Conservation (phyloP, 192 early-diverging fungal species). For the Coemansia furcata region DNA sequence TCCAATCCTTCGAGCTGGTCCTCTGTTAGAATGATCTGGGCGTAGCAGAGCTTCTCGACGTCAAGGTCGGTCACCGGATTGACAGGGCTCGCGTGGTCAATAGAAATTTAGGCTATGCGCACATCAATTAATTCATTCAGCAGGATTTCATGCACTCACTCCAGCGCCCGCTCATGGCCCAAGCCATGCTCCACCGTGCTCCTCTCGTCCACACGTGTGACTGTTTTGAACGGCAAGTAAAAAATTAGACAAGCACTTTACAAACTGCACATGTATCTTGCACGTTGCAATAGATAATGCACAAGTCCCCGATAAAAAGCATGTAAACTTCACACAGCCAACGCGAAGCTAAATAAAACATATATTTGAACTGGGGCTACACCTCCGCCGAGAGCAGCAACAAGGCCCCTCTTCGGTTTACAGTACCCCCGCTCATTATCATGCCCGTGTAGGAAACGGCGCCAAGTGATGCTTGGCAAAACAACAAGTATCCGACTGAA, state of each 20-base stretch:
- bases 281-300: too few relatives aligned
- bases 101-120: constrained; percentile 86
- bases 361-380: too few relatives aligned
- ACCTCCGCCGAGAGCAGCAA: background rate
- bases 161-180: constrained; percentile 67
- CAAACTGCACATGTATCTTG: too few relatives aligned
- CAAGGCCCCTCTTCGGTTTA: background rate
- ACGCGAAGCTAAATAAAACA: too few relatives aligned
- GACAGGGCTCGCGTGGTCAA: constrained; percentile 75
- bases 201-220: constrained; percentile 8
- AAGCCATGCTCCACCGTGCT: constrained; percentile 27
- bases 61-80: constrained; percentile 85
- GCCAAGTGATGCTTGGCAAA: too few relatives aligned
- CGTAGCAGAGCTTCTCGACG: constrained; percentile 93
- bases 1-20: constrained; percentile 86
- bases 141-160: constrained; percentile 74
- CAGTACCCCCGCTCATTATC: background rate
- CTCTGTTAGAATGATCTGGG: constrained; percentile 88
- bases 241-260: too few relatives aligned
- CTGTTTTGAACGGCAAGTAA: too few relatives aligned
- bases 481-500: too few relatives aligned
- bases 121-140: constrained; percentile 82
- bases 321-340: too few relatives aligned
- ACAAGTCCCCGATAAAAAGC: too few relatives aligned
- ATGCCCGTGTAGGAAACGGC: too few relatives aligned